phyloP scores from a whole-genome alignment of 192 early-diverging fungal species.

The Rhizophagus prolifer region DNA sequence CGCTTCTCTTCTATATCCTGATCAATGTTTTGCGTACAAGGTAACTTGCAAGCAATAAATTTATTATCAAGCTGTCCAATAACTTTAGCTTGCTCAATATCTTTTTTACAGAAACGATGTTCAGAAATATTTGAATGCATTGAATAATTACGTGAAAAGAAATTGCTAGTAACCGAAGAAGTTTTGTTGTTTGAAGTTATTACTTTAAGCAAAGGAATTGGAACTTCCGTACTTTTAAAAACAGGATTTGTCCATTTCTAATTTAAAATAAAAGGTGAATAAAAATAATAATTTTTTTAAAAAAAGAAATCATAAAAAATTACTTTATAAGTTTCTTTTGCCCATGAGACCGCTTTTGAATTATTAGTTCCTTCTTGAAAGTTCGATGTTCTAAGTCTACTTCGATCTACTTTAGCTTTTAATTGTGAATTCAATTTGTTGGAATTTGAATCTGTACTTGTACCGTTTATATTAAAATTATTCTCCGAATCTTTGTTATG shows the following conservation, averaged over 20 bases:
- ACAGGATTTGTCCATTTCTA: slow-evolving; percentile 37
- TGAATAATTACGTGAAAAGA: slow-evolving; percentile 28
- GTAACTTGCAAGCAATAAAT: slow-evolving; percentile 56
- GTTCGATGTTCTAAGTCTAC: slow-evolving; percentile 18
- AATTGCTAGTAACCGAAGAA: slow-evolving; percentile 26
- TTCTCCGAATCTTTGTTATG: background rate
- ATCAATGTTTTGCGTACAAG: background rate
- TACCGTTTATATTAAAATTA: background rate
- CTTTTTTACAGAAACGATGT: slow-evolving; percentile 43
- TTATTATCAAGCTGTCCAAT: slow-evolving; percentile 69
- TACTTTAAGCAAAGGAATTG: slow-evolving; percentile 27
- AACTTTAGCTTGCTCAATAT: slow-evolving; percentile 44
- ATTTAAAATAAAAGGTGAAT: background rate
- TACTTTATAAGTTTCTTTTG: slow-evolving; percentile 38
- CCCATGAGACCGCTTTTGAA: slow-evolving; percentile 33
- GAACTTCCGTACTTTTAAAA: slow-evolving; percentile 33
- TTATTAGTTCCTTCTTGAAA: background rate
- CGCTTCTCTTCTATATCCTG: background rate
- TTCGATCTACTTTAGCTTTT: slow-evolving; percentile 14
- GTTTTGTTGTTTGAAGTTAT: background rate
- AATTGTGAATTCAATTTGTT: background rate
- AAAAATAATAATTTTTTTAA: background rate
- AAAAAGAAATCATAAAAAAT: background rate
- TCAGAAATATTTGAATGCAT: slow-evolving; percentile 21
- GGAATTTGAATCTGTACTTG: slow-evolving; percentile 1